Conservation (phyloP, 2,329 filamentous ascomycete genomes). For the Chaetomiaceae sp. region DNA sequence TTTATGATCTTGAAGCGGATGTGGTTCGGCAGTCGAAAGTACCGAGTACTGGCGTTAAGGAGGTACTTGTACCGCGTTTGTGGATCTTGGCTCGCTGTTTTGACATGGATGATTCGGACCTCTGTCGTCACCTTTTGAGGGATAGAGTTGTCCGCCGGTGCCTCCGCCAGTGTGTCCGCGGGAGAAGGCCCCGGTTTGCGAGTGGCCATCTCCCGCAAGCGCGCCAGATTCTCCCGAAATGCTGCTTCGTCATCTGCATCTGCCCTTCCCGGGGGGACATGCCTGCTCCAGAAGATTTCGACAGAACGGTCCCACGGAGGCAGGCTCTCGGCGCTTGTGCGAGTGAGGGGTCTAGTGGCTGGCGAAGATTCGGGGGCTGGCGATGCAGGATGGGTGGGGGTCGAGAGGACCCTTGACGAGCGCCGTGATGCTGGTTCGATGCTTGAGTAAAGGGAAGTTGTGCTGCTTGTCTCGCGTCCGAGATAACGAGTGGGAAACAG, state of each 20-base stretch:
- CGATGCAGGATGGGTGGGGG: not conserved
- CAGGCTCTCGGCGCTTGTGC: not conserved
- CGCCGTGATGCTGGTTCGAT: too few relatives aligned
- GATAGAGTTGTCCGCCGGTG: not conserved
- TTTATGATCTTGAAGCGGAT: constrained; percentile 26
- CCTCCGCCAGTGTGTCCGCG: not conserved
- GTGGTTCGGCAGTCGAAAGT: constrained; percentile 24
- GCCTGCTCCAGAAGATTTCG: constrained; percentile 21
- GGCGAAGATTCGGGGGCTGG: not conserved
- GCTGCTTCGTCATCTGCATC: constrained; percentile 1
- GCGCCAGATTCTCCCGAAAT: constrained; percentile 9
- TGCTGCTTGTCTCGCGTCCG: not conserved
- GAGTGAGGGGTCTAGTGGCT: not conserved
- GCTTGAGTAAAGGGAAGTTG: not conserved
- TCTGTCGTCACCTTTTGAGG: not conserved
- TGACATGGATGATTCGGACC: not conserved
- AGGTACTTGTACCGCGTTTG: not conserved
- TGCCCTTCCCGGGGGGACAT: not conserved
- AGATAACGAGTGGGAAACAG: too few relatives aligned
- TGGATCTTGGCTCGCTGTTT: too few relatives aligned
- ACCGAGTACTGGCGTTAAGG: constrained; percentile 13
- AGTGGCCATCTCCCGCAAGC: not conserved
- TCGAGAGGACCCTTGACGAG: not conserved
- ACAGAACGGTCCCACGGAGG: constrained; percentile 25
- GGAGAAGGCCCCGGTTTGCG: not conserved